Evolutionary conservation across 257 asterid species (phyloP).

Genomic region (Fraxinus americana): DNA sequence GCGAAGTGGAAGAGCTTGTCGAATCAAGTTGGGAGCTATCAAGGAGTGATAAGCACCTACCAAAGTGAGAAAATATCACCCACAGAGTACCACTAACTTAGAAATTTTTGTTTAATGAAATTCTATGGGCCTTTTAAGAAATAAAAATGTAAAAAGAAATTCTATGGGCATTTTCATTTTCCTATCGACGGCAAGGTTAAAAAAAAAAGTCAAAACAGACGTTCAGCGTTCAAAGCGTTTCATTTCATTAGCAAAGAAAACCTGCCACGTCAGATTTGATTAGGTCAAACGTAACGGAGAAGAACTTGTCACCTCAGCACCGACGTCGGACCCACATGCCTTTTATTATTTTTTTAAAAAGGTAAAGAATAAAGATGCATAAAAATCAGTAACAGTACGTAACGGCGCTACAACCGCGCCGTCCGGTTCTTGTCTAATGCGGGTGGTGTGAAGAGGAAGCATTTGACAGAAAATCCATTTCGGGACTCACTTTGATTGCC

Average conservation of each 20-base stretch:
- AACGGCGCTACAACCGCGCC: slow-evolving; percentile 69
- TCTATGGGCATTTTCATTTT: background rate
- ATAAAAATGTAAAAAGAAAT: no score
- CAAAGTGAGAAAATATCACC: no score
- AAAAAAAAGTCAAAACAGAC: background rate
- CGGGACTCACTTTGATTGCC: slow-evolving; percentile 32
- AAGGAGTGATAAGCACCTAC: no score
- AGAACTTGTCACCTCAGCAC: background rate
- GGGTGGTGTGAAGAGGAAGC: slow-evolving; percentile 48
- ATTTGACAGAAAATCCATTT: slow-evolving; percentile 33
- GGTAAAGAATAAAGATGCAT: background rate
- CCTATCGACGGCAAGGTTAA: background rate
- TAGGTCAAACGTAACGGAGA: background rate
- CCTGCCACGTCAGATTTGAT: background rate
- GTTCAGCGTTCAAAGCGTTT: background rate
- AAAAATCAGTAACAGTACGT: slow-evolving; percentile 52
- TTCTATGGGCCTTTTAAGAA: background rate
- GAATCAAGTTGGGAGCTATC: no score
- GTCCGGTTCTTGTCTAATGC: slow-evolving; percentile 51
- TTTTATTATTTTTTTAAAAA: background rate
- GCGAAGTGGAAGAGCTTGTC: no score
- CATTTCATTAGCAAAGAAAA: background rate
- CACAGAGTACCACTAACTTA: no score
- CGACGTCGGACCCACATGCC: background rate
- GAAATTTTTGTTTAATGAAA: no score